phyloP scores from a whole-genome alignment of 495 filamentous ascomycete species.

The Cudoniella acicularis region DNA sequence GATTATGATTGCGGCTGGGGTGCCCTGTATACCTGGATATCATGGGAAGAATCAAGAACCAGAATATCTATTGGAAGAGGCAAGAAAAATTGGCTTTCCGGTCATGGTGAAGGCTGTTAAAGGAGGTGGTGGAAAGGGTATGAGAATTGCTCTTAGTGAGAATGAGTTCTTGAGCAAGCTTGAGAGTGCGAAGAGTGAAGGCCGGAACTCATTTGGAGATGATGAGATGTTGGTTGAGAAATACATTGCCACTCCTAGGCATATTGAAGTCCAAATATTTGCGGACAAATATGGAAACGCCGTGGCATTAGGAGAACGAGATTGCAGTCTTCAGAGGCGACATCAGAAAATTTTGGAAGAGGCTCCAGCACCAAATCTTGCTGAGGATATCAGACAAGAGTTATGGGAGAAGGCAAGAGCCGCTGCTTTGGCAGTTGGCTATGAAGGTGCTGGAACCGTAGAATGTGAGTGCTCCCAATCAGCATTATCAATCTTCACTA shows the following conservation, averaged over 20 bases:
- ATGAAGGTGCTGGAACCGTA: constrained; percentile 94
- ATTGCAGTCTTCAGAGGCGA: constrained; percentile 81
- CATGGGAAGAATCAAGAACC: constrained; percentile 83
- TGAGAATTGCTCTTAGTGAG: constrained; percentile 80
- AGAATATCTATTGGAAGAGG: constrained; percentile 64
- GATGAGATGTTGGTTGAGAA: constrained; percentile 96
- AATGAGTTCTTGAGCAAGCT: constrained; percentile 79
- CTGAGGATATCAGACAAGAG: constrained; percentile 74
- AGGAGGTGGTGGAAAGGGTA: constrained; percentile 97
- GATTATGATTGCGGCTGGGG: constrained; percentile 90
- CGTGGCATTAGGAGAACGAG: constrained; percentile 79
- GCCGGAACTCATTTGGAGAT: constrained; percentile 87
- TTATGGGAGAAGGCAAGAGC: constrained; percentile 91
- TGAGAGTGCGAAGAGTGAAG: constrained; percentile 84
- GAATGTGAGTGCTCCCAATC: constrained; percentile 50
- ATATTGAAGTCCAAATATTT: constrained; percentile 98
- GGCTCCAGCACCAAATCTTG: constrained; percentile 84
- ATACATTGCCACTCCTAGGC: constrained; percentile 89
- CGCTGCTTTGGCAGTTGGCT: constrained; percentile 87
- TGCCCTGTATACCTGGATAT: constrained; percentile 95
- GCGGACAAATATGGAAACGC: constrained; percentile 85
- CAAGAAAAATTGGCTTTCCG: constrained; percentile 80
- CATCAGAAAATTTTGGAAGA: constrained; percentile 99
- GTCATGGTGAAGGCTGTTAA: constrained; percentile 97
- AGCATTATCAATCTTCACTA: background rate